Evolutionary conservation across 768 basidiomycete genomes (phyloP).

Genomic region (Calocera cornea): DNA sequence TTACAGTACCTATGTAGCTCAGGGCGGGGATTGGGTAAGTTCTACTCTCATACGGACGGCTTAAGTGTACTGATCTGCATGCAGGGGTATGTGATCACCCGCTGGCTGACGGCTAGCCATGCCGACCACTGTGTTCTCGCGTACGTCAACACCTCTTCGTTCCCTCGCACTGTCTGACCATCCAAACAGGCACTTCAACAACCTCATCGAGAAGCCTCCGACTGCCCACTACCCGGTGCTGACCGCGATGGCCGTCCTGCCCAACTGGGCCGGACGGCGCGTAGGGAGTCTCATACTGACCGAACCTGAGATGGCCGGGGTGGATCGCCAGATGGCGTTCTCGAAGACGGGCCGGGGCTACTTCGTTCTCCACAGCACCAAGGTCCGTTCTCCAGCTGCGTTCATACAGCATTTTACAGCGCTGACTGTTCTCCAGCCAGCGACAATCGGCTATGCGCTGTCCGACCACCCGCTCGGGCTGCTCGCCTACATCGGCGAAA

Average conservation of each 20-base stretch:
- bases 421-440: constrained; percentile 13
- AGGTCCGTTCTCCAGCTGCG: not conserved
- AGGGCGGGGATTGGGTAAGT: constrained; percentile 26
- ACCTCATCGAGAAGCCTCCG: not conserved
- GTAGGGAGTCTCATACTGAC: not conserved
- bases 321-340: not conserved
- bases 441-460: constrained; percentile 20
- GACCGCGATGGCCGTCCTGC: not conserved
- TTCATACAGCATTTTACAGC: not conserved
- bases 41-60: not conserved
- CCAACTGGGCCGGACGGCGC: not conserved
- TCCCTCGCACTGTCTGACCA: not conserved
- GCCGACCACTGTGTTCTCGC: not conserved
- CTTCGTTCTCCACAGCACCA: not conserved
- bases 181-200: not conserved
- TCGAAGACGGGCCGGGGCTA: not conserved
- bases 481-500: constrained; percentile 20
- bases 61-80: not conserved
- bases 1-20: constrained; percentile 23
- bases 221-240: not conserved
- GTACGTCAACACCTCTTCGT: not conserved
- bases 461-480: constrained; percentile 21
- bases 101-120: not conserved
- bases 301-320: not conserved
- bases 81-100: not conserved